Evolutionary conservation across 108 stramenopile species (phyloP).

Genomic region (Aurantiochytrium sp.): DNA sequence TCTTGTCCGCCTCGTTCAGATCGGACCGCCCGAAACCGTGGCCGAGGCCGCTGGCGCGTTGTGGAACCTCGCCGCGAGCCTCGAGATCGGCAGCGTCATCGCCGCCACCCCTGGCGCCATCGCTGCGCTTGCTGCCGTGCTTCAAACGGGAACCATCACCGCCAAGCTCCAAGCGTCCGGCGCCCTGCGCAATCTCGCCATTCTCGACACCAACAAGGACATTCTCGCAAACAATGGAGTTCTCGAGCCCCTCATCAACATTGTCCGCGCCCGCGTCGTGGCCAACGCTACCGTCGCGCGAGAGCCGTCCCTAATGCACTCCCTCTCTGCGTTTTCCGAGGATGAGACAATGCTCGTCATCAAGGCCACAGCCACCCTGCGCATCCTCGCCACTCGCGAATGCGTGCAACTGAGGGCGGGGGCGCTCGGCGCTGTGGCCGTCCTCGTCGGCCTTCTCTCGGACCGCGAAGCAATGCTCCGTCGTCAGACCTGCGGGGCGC

Average conservation of each 20-base stretch:
- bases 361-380: neutral
- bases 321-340: neutral
- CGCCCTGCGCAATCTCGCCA: conserved; percentile 1
- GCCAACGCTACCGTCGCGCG: neutral
- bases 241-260: neutral
- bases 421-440: neutral
- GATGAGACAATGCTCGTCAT: neutral
- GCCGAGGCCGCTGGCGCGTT: neutral
- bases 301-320: neutral
- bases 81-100: neutral
- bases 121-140: neutral
- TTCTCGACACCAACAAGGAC: neutral
- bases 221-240: neutral
- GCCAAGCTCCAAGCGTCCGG: neutral
- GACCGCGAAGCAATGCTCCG: neutral
- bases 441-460: neutral
- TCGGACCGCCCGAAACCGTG: neutral
- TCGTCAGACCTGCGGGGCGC: neutral
- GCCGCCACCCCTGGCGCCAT: neutral
- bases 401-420: neutral
- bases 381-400: neutral
- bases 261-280: neutral
- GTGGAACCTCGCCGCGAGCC: conserved; percentile 15
- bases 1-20: neutral
- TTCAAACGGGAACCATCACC: neutral